These are phyloP conservation scores for Chloropicon primus DNA, from an alignment of 139 green algal species.

Conservation along the genomic window DNA sequence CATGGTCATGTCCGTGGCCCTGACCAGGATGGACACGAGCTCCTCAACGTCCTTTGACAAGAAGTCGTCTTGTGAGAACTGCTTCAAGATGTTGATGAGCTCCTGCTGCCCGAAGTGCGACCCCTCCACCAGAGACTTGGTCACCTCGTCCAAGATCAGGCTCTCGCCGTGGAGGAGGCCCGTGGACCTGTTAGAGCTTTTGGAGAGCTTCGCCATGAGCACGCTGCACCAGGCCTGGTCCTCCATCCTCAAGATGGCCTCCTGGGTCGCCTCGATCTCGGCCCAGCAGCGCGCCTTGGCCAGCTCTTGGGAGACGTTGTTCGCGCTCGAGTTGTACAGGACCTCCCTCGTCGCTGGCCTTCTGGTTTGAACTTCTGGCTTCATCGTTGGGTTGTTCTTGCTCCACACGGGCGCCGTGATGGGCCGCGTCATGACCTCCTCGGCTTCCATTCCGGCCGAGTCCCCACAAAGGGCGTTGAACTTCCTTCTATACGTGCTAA, in stretches of 20 bases:
- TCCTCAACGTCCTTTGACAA: not conserved
- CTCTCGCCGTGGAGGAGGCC: not conserved
- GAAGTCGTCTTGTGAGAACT: not conserved
- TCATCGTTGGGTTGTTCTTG: not conserved
- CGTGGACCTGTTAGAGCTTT: not conserved
- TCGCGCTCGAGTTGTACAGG: not conserved
- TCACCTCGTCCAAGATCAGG: not conserved
- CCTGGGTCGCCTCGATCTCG: not conserved
- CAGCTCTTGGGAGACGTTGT: not conserved
- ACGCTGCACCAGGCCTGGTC: not conserved
- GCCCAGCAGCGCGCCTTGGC: not conserved
- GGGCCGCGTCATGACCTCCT: not conserved
- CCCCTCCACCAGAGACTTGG: not conserved
- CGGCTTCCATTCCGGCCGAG: not conserved
- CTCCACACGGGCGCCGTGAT: not conserved
- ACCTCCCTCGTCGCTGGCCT: not conserved
- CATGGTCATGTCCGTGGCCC: not conserved
- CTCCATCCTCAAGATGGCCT: not conserved
- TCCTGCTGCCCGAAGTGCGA: not conserved
- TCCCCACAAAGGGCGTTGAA: not conserved
- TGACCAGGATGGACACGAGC: not conserved
- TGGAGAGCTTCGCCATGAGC: not conserved
- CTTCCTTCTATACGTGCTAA: not conserved
- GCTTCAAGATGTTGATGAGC: not conserved
- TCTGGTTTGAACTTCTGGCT: not conserved